Evolutionary conservation across 257 asterid genomes (phyloP).

Genomic region (Penstemon newberryi): DNA sequence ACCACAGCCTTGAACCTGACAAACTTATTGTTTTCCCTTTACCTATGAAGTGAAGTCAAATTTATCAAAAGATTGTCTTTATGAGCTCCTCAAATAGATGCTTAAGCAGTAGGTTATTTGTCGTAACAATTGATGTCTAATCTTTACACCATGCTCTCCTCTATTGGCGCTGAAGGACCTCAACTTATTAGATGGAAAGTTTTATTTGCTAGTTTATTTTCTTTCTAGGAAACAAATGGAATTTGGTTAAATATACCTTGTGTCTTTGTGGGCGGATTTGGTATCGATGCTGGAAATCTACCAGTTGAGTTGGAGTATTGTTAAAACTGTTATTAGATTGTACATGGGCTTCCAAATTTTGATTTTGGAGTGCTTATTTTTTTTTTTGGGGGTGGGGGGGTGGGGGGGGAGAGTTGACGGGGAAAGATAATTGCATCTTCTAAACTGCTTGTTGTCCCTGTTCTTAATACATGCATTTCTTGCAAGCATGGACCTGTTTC

Average conservation of each 20-base stretch:
- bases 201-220: neutral
- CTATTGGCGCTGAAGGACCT: slow-evolving; percentile 12
- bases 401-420: too few species aligned
- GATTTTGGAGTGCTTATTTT: neutral
- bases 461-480: neutral
- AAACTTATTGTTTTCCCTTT: slow-evolving; percentile 6
- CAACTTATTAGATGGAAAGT: neutral
- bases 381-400: too few species aligned
- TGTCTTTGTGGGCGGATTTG: too few species aligned
- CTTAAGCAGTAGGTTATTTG: neutral
- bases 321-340: neutral
- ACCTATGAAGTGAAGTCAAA: neutral
- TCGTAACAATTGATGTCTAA: neutral
- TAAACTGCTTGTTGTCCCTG: neutral
- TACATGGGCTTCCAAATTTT: neutral
- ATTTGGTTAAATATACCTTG: too few species aligned
- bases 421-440: too few species aligned
- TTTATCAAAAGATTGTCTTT: slow-evolving; percentile 16
- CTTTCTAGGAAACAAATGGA: too few species aligned
- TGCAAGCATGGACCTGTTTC: neutral
- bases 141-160: slow-evolving; percentile 8
- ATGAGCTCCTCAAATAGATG: slow-evolving; percentile 9
- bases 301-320: too few species aligned
- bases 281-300: too few species aligned
- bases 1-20: neutral